These are phyloP conservation scores for Vitellaria paradoxa DNA, from an alignment of 179 eudicot genomes.

Conservation along the genomic window DNA sequence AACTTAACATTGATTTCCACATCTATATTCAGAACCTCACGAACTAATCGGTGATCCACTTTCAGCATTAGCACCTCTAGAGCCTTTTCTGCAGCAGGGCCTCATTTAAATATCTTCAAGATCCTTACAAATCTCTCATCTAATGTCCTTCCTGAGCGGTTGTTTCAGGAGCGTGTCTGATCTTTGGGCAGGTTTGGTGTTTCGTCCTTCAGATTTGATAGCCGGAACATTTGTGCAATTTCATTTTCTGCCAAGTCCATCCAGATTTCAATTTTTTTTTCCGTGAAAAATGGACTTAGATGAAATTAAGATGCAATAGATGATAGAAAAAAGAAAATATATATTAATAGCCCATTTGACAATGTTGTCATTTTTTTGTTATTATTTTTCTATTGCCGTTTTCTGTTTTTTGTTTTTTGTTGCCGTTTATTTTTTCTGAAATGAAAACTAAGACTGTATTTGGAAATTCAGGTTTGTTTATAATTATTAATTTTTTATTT, in stretches of 20 bases:
- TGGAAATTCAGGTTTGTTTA: too few species aligned
- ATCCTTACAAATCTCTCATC: constrained; percentile 89
- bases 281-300: background rate
- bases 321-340: background rate
- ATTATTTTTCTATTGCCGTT: too few species aligned
- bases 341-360: too few species aligned
- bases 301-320: background rate
- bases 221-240: constrained; percentile 77
- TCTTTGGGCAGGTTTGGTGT: constrained; percentile 20
- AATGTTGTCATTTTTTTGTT: too few species aligned
- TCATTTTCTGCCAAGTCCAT: constrained; percentile 56
- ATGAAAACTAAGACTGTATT: too few species aligned
- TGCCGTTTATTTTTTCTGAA: too few species aligned
- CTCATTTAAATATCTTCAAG: constrained; percentile 94
- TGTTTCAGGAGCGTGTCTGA: constrained; percentile 18
- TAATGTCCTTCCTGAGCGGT: constrained; percentile 44
- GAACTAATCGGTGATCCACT: constrained; percentile 83
- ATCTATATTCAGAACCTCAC: constrained; percentile 81
- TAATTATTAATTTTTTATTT: too few species aligned
- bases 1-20: constrained; percentile 75
- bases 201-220: constrained; percentile 46
- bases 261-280: background rate
- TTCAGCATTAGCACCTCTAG: constrained; percentile 83
- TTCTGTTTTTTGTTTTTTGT: too few species aligned
- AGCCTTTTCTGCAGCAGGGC: constrained; percentile 97